Base-by-base conservation (phyloP, 768 basidiomycete species). In the Boletus subcaerulescens region DNA sequence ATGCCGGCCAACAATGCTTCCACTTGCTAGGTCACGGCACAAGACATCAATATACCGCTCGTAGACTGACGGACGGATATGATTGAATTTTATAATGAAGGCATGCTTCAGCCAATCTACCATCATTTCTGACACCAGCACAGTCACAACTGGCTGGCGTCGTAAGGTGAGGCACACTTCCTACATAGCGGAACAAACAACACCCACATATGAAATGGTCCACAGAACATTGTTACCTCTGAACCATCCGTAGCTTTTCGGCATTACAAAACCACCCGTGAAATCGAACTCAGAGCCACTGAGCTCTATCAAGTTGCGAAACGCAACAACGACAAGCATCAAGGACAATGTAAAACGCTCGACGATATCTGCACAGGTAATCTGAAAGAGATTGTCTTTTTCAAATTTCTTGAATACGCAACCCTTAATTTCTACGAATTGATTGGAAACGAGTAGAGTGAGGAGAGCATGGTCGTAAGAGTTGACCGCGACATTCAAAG, bases 81-180 rank as follows among this genome's bases (percentile, higher is more conserved):
- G 96, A 63, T 99, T 99, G 77, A 98, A 98, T 71, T 99, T 99
- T 48, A 95, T 96, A 64, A 99, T 98, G 74, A 98, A 99, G 11
- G 95, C 96, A 65, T 99, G 97, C 70, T 99, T 99, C 48, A 98
- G 78, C 96, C 96, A 99, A 69, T 99, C 97, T 12, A 99, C 97
- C 13, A 90, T 70, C 81, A 92, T 89, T 70, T 99, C 97, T 3
- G 93, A 96, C 5, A 85, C 65, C 70, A 98, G 78, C 4, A 99
- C 97, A 3, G 91, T 89, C 47, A 98, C 60, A 2, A 96, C 93
- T 20, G 97, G 97, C 94, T 97, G 24, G 63, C 26, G 35, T 29
- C 52, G 46, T 24, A 40, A 45, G 40, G 24, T 53, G 31, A 53
- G 39, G 32, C 13, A 35, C n/a, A 20, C n/a, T 12, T 17, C 24